Evolutionary conservation across 176 grass and related monocot species (phyloP), one percentile per base, ranked within the genome.

Genomic region (Oryza glumipatula): DNA sequence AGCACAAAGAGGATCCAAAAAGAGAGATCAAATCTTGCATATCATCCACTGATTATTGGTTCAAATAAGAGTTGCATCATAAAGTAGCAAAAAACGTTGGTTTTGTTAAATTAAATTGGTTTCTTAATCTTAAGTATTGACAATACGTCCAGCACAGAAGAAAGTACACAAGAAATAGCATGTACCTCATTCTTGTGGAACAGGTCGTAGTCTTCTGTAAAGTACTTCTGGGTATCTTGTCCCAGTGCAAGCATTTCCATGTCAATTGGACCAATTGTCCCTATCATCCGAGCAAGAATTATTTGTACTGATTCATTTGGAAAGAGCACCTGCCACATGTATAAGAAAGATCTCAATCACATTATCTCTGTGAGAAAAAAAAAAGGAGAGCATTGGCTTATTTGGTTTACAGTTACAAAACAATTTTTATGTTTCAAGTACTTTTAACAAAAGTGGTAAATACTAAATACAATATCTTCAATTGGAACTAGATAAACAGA

Each of bases 241-340:
- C 96, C 93, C 45, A 80, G 21, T 16, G 74, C 81, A 94, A 98
- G 96, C 93, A 98, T 96, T 79, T 98, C 89, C 75, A 66, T 90
- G 80, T 98, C 91, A 90, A 98, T 96, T 65, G 88, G 88, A 85
- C 89, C 93, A 83, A 98, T 83, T 85, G 84, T 98, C 68, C 96
- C 96, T 7, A 98, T 94, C 73, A 98, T 94, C n/a, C 91, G 89
- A 72, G 93, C 96, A 88, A 98, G 96, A 87, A 98, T 98, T 64
- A 92, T 90, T 56, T 85, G 69, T 52, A 96, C 86, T 33, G 96
- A 92, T 76, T 92, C 91, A 89, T 98, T 96, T 75, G 96, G 91
- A 92, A 98, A 98, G 47, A 98, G 85, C 70, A 98, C 93, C 96
- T 98, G 85, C 87, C 48, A 78, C 64, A 79, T 91, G 64, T 83